Conservation (phyloP, 306 rosid species). For the Cicer cuneatum region DNA sequence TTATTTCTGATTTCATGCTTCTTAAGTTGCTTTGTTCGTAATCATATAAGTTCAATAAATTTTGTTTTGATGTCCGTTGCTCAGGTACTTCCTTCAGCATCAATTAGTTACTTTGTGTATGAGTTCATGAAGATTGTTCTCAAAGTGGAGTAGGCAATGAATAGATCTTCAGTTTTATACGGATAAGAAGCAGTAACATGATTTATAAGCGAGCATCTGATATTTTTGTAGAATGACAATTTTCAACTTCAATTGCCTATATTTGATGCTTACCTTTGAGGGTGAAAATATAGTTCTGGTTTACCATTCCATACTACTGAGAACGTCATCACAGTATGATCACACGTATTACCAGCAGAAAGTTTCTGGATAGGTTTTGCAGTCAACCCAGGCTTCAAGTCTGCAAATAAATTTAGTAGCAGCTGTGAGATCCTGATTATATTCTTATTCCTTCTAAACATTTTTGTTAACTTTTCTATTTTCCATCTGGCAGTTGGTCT, state of each 20-base stretch:
- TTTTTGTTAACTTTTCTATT: conserved; percentile 31
- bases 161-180: conserved; percentile 40
- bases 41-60: conserved; percentile 13
- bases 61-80: conserved; percentile 32
- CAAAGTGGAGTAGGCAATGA: conserved; percentile 69
- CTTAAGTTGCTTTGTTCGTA: conserved; percentile 31
- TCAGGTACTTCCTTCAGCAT: conserved; percentile 98
- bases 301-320: conserved; percentile 16
- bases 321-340: background rate
- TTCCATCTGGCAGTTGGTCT: conserved; percentile 12
- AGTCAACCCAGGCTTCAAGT: conserved; percentile 36
- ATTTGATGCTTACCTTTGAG: conserved; percentile 40
- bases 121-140: conserved; percentile 97
- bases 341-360: conserved; percentile 2
- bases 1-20: conserved; percentile 9
- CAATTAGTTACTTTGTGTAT: conserved; percentile 90
- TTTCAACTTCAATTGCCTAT: conserved; percentile 42
- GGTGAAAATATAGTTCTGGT: conserved; percentile 39
- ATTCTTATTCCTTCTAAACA: conserved; percentile 31
- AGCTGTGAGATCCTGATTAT: conserved; percentile 38
- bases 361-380: conserved; percentile 38
- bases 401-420: conserved; percentile 33
- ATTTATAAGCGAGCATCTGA: conserved; percentile 20
- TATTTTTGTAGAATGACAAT: conserved; percentile 36
- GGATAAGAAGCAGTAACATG: conserved; percentile 37